phyloP scores from a whole-genome alignment of 257 asterid genomes.

The Ophiorrhiza pumila region DNA sequence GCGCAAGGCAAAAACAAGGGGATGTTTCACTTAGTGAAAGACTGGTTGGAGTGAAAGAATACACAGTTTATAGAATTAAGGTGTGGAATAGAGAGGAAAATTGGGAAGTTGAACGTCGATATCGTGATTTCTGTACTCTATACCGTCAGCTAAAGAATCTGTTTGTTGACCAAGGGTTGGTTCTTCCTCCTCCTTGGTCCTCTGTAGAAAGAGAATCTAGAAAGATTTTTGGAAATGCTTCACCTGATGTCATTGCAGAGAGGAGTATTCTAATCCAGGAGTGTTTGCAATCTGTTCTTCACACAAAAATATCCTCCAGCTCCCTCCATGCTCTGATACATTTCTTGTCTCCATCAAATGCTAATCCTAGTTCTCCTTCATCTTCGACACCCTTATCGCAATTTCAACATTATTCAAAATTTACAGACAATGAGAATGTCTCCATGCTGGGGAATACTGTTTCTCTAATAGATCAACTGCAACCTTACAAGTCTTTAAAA shows the following conservation, averaged over 20 bases:
- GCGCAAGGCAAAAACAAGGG: constrained; percentile 74
- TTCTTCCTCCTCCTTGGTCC: constrained; percentile 80
- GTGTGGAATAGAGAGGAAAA: constrained; percentile 59
- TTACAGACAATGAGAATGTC: constrained; percentile 25
- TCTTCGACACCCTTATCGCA: constrained; percentile 29
- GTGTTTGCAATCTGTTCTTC: constrained; percentile 71
- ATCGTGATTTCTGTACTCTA: constrained; percentile 80
- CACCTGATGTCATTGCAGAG: constrained; percentile 67
- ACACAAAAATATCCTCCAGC: constrained; percentile 36
- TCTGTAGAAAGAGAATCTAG: constrained; percentile 73
- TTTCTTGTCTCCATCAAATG: constrained; percentile 67
- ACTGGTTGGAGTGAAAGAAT: constrained; percentile 77
- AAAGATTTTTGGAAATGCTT: constrained; percentile 79
- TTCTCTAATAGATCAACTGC: constrained; percentile 60
- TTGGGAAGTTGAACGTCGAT: constrained; percentile 88
- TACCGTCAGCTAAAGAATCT: constrained; percentile 57
- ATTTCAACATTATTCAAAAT: constrained; percentile 29
- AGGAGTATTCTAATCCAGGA: constrained; percentile 86
- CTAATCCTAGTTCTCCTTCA: constrained; percentile 43
- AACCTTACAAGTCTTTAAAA: constrained; percentile 58
- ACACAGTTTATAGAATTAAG: constrained; percentile 69
- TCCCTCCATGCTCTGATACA: constrained; percentile 45
- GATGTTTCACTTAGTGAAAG: constrained; percentile 85
- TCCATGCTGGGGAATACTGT: constrained; percentile 73
- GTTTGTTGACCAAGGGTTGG: constrained; percentile 63